Evolutionary conservation across 108 stramenopile species (phyloP), one percentile per base, ranked within the genome.

Genomic region (Cyclostephanos tholiformis): DNA sequence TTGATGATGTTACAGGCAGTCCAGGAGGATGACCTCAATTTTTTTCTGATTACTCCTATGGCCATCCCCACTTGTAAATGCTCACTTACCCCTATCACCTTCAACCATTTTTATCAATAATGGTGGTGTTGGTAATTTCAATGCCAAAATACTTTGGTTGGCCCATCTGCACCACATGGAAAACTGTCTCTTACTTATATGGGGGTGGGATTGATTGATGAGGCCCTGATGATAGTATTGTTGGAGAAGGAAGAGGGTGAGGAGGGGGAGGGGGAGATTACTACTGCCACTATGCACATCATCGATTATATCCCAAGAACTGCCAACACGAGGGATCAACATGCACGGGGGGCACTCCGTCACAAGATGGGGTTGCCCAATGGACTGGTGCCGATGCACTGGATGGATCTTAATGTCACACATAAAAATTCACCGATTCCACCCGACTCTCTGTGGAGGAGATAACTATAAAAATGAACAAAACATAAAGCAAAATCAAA

Each of bases 31-130:
- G 80, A 36, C 50, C 74, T 55, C 89, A 90, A 58, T 63, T 86
- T 12, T 17, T 90, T 6, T n/a, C 79, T 52, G 88, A 90, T 68
- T 90, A 90, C 53, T 84, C 77, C 51, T 88, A 65, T 74, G 89
- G 89, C 10, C 85, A 86, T 71, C 38, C 60, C 12, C 68, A 86
- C 36, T 90, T 87, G 35, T 80, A 77, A 23, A 48, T 90, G 23
- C 38, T 90, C 23, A 75, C 81, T 62, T 67, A 88, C 35, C 87
- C 89, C 17, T 69, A 67, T 11, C 80, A 11, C 87, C 87, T 0
- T 0, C 84, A 22, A 83, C 84, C 6, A 75, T 69, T 49, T 74
- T 73, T 43, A 79, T 87, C 74, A 87, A 87, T 65, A 80, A 87
- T 26, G 75, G 67, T 0, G 59, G 61, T 52, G 50, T 44, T 63